Evolutionary conservation across 139 green algal species (phyloP), one percentile per base, ranked within the genome.

Genomic region (Edaphochlamys debaryana): DNA sequence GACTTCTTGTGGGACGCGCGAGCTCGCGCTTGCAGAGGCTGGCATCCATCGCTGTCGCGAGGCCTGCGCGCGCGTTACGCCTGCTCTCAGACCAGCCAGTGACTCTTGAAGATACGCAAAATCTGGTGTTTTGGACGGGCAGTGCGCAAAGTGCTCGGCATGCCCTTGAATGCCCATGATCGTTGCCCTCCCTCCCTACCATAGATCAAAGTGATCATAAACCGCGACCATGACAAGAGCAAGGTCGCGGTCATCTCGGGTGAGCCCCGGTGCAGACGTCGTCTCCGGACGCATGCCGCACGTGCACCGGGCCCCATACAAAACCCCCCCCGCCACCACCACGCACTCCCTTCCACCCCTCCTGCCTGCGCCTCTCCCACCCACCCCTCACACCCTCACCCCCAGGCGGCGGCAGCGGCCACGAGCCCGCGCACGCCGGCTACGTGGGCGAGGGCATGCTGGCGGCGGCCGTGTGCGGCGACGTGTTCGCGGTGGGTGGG

Each of bases 391-490:
- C n/a, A n/a, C n/a, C n/a, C n/a, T n/a, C n/a, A n/a, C n/a, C n/a
- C n/a, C n/a, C 86, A 87, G 93, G 92, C 82, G 95, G 96, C 30
- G 95, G 96, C 36, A 89, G 69, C 40, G 95, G 96, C 3, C 96
- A 99, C 74, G 96, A 99, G 90, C 96, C 96, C 0, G 93, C 91
- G 1, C 92, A 95, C 45, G 90, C 87, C 27, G 94, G 95, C 5
- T 98, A 94, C 69, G 90, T 98, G 29, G 96, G 96, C 0, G 32
- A 80, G 0, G 95, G 96, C 58, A 96, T 98, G 93, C 90, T 99
- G 32, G 87, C 93, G 2, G 96, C 96, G 1, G 96, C 96, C 4
- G 96, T 98, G 38, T 93, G 87, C 67, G 96, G 96, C 0, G 95
- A 98, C 50, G 87, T 98, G 15, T 99, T 98, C 87, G 91, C 93